Percentiles rank a stretch among this genome's conserved stretches.
These are phyloP conservation scores for Athelia sp. DNA, from an alignment of 1,284 basidiomycete genomes.

Conservation along the genomic window DNA sequence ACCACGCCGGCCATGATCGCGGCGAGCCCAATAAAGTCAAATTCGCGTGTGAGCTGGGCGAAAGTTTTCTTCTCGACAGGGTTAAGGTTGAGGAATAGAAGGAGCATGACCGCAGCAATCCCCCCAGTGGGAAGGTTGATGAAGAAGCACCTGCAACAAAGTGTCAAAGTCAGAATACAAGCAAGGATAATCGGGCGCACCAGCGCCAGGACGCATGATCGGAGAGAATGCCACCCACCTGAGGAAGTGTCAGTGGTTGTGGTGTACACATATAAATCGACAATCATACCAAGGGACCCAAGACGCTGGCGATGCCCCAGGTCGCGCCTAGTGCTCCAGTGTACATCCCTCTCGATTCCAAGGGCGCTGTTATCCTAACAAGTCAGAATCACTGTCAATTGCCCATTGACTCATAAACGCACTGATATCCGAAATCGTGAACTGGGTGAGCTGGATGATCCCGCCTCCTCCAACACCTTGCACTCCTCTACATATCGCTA, in stretches of 20 bases:
- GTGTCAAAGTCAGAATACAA: conserved; percentile 2
- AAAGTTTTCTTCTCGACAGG: conserved; percentile 26
- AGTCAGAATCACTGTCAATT: not conserved
- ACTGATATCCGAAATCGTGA: conserved; percentile 33
- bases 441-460: conserved; percentile 29
- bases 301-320: conserved; percentile 41
- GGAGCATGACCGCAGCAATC: conserved; percentile 30
- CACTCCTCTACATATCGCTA: conserved; percentile 40
- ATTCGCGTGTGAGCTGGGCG: conserved; percentile 28
- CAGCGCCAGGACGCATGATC: conserved; percentile 32
- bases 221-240: conserved; percentile 32
- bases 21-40: conserved; percentile 44
- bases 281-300: conserved; percentile 38
- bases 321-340: conserved; percentile 34
- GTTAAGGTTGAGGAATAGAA: conserved; percentile 28
- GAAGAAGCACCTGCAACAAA: conserved; percentile 26
- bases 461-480: conserved; percentile 52
- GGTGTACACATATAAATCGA: not conserved
- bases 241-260: not conserved
- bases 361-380: not conserved
- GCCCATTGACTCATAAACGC: conserved; percentile 11
- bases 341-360: conserved; percentile 32
- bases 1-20: conserved; percentile 41
- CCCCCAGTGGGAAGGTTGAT: conserved; percentile 39
- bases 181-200: conserved; percentile 13